Conservation (phyloP, 2,329 filamentous ascomycete genomes). For the Aspergillus awamori region DNA sequence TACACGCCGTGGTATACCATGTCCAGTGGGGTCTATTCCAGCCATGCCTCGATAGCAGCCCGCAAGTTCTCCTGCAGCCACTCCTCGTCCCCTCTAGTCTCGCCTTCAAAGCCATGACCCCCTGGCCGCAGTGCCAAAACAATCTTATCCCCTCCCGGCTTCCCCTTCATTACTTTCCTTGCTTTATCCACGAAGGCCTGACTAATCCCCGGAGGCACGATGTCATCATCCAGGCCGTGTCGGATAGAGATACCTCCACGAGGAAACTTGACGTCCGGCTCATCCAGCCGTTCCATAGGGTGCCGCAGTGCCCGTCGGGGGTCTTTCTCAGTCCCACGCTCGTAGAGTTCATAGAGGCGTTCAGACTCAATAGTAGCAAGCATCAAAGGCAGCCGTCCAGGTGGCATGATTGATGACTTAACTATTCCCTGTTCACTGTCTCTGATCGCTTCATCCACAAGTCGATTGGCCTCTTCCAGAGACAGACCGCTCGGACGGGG, state of each 20-base stretch:
- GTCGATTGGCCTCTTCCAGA: not conserved
- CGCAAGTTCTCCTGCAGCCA: constrained; percentile 35
- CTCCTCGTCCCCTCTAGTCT: constrained; percentile 24
- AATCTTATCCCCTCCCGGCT: constrained; percentile 27
- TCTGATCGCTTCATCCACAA: not conserved
- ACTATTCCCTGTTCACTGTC: not conserved
- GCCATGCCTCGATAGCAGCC: constrained; percentile 31
- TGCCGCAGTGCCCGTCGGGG: constrained; percentile 22
- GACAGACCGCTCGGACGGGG: constrained; percentile 4
- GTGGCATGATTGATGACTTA: constrained; percentile 17
- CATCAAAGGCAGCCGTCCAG: constrained; percentile 21
- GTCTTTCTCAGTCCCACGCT: constrained; percentile 20
- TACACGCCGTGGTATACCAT: not conserved
- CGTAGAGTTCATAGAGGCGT: constrained; percentile 21
- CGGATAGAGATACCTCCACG: constrained; percentile 36
- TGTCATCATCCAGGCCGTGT: constrained; percentile 38
- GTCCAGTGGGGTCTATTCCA: constrained; percentile 16
- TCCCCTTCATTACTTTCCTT: constrained; percentile 26
- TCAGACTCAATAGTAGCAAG: constrained; percentile 25
- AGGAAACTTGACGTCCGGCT: constrained; percentile 27
- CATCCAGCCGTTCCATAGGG: constrained; percentile 35
- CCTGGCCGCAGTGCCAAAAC: constrained; percentile 33
- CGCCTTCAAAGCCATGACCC: constrained; percentile 42
- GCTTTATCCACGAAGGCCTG: constrained; percentile 33
- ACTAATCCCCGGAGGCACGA: constrained; percentile 33